Percentiles rank a stretch among this genome's conserved stretches.
Evolutionary conservation across 2,329 filamentous ascomycete species (phyloP).

Genomic region (Bertia moriformis): DNA sequence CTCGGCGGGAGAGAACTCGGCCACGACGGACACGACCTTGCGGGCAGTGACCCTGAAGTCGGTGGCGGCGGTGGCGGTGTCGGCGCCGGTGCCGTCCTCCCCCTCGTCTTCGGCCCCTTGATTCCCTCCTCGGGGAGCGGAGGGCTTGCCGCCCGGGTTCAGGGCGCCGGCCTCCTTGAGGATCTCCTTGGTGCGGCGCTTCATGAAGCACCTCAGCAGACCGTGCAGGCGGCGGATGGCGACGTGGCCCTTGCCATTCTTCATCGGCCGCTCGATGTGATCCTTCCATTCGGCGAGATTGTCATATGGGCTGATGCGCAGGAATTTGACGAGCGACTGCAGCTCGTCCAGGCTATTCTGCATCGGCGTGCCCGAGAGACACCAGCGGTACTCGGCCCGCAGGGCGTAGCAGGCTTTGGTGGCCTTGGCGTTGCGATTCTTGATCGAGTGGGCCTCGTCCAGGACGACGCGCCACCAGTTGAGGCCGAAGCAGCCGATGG

Average conservation of each 20-base stretch:
- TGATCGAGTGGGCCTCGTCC: conserved; percentile 95
- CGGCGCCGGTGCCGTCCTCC: conserved; percentile 27
- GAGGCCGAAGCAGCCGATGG: conserved; percentile 76
- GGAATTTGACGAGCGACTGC: conserved; percentile 81
- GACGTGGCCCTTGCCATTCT: conserved; percentile 74
- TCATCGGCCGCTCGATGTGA: conserved; percentile 79
- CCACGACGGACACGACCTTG: conserved; percentile 67
- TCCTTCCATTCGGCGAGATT: conserved; percentile 79
- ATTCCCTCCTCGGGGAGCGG: conserved; percentile 22
- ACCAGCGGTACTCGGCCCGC: conserved; percentile 82
- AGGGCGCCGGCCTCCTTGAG: conserved; percentile 74
- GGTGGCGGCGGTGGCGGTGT: conserved; percentile 30
- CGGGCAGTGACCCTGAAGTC: conserved; percentile 86
- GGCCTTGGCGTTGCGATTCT: conserved; percentile 90
- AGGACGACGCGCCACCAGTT: conserved; percentile 93
- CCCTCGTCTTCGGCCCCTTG: conserved; percentile 25
- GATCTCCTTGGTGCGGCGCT: conserved; percentile 95
- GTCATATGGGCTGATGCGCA: conserved; percentile 86
- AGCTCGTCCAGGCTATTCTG: conserved; percentile 96
- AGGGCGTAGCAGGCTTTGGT: conserved; percentile 84
- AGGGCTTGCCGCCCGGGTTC: conserved; percentile 56
- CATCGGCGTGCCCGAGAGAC: conserved; percentile 88
- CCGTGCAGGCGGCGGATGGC: conserved; percentile 77
- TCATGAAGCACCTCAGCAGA: conserved; percentile 88
- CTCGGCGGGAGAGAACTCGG: conserved; percentile 67